Percentiles rank a stretch among this genome's conserved stretches.
These are phyloP conservation scores for Fusarium sp. DNA, from an alignment of 2,329 filamentous ascomycete species.

Conservation along the genomic window DNA sequence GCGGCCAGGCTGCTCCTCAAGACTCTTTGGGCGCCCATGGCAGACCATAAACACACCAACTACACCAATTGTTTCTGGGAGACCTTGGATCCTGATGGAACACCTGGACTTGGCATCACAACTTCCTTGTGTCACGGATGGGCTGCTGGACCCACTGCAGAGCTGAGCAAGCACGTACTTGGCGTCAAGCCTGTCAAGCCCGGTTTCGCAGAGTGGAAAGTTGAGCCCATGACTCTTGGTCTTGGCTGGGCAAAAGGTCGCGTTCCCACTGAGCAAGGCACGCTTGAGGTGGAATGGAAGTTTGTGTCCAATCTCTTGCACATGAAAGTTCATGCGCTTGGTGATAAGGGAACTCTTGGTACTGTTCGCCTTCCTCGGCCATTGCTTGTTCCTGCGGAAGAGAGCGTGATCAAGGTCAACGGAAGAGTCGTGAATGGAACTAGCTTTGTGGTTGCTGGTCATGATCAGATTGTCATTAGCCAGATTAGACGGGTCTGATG, in stretches of 20 bases:
- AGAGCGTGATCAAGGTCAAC: neutral
- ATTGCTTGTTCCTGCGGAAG: neutral
- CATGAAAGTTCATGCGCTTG: neutral
- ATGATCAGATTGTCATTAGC: neutral
- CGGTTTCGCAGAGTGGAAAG: neutral
- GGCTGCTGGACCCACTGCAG: constrained; percentile 11
- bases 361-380: neutral
- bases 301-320: neutral
- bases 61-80: constrained; percentile 21
- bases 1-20: neutral
- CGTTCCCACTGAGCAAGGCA: neutral
- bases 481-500: neutral
- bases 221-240: neutral
- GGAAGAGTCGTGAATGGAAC: neutral
- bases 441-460: neutral
- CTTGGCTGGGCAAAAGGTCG: constrained; percentile 4
- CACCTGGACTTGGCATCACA: neutral
- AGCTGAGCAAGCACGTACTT: neutral
- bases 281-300: constrained; percentile 1
- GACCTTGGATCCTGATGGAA: neutral
- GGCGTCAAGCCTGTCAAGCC: neutral
- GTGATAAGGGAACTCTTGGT: fast-evolving
- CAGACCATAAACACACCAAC: fast-evolving
- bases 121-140: constrained; percentile 8
- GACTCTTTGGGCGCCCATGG: neutral